Percentiles rank a stretch among this genome's conserved stretches.
Evolutionary conservation across 2,329 filamentous ascomycete species (phyloP).

Genomic region (Emmonsia crescens): DNA sequence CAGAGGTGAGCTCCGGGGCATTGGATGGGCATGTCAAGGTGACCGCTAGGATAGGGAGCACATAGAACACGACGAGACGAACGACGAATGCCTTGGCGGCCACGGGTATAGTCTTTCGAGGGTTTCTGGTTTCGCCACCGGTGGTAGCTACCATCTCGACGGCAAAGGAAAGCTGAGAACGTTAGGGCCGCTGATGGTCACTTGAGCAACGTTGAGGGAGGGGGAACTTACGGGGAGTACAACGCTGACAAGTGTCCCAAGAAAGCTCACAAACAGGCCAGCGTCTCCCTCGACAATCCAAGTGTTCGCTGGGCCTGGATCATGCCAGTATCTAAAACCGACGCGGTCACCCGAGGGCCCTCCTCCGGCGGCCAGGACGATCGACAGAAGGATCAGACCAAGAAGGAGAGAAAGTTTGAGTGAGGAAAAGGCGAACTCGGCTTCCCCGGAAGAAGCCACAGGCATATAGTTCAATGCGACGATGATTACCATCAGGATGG

Average conservation of each 20-base stretch:
- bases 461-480: slow-evolving; percentile 15
- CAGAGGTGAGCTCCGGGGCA: slow-evolving; percentile 19
- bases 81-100: slow-evolving; percentile 37
- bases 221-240: neutral
- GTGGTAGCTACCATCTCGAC: slow-evolving; percentile 40
- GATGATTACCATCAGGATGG: slow-evolving; percentile 16
- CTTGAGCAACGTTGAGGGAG: neutral
- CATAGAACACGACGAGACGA: slow-evolving; percentile 35
- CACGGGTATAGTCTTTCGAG: slow-evolving; percentile 29
- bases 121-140: slow-evolving; percentile 39
- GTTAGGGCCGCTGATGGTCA: slow-evolving; percentile 28
- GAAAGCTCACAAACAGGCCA: slow-evolving; percentile 45
- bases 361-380: slow-evolving; percentile 41
- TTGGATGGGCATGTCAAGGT: slow-evolving; percentile 32
- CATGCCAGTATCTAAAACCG: slow-evolving; percentile 40
- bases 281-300: slow-evolving; percentile 22
- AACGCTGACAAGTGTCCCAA: slow-evolving; percentile 21
- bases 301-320: slow-evolving; percentile 36
- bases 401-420: slow-evolving; percentile 42
- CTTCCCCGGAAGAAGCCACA: slow-evolving; percentile 16
- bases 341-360: slow-evolving; percentile 34
- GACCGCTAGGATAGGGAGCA: slow-evolving; percentile 24
- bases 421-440: slow-evolving; percentile 38
- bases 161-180: slow-evolving; percentile 41
- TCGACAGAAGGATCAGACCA: slow-evolving; percentile 40